Base-by-base conservation (phyloP, 495 filamentous ascomycete species). In the Penicillium silybi region DNA sequence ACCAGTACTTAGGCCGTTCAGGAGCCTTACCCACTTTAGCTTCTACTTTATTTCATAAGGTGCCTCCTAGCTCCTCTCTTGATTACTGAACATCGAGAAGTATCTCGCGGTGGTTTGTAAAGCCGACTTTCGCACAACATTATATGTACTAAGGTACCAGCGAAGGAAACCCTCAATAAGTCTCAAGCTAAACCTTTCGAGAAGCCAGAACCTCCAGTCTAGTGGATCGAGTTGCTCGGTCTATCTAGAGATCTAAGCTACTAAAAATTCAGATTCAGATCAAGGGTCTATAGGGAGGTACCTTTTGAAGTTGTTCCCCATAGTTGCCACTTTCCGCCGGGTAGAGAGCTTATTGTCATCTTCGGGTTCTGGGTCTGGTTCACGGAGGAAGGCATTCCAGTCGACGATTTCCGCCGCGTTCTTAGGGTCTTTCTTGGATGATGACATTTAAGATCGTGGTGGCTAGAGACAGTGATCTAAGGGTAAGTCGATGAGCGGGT, bases 131-230 rank as follows among this genome's bases (percentile, higher is more conserved):
- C 29, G 20, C 27, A 23, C 41, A 16, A 52, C 15, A 18, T 52
- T 40, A n/a, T 52, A 15, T 17, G 13, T 45, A 27, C 45, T 22
- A 32, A 52, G 49, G 42, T 52, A 52, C 27, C 22, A 52, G 19
- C 41, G 32, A 39, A 52, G 41, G 20, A 52, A 52, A 38, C 49
- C 49, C 22, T 52, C 32, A 40, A 52, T 29, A 20, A 52, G 27
- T 26, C 22, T 23, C 20, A 52, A 52, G 19, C 17, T 45, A 32
- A 52, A 45, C 15, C 39, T 39, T 29, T 52, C 34, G 41, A 44
- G 49, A 25, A 48, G 29, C 45, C 45, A 48, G 34, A 48, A 48
- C 45, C 20, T 29, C 41, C 29, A 40, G 22, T 52, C 42, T n/a
- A n/a, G n/a, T n/a, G n/a, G n/a, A n/a, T n/a, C n/a, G n/a, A n/a